Evolutionary conservation across 106 monocot genomes (phyloP), one percentile per base, ranked within the genome.

Genomic region (Dendrobium nobile): DNA sequence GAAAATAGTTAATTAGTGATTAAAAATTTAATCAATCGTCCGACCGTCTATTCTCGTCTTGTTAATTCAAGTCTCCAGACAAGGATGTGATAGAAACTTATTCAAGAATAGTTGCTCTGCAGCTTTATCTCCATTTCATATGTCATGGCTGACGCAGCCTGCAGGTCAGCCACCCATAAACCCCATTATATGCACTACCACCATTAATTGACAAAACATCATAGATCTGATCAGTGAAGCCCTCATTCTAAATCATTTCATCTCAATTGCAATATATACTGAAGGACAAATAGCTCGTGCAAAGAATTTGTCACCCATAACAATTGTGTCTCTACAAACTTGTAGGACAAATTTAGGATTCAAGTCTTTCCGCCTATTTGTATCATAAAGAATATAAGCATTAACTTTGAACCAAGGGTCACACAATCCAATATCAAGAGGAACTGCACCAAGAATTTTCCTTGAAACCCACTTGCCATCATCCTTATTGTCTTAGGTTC

Each of bases 171-270:
- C 26, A 89, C 86, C 93, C 93, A 94, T 78, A 94, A 82, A 1
- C 93, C 15, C 94, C 89, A 37, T 83, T 79, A 79, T 94, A 94
- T 15, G 94, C 85, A 86, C 89, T 94, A 72, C 91, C 91, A 80
- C 94, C 91, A 22, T 40, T 81, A 77, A 84, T 85, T 27, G 91
- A 79, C 93, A 91, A 93, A 7, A 91, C 84, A 85, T 91, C 93
- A 88, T 93, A 91, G 0, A 89, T 93, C 54, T 93, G 89, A 82
- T 93, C 93, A 31, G 93, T 89, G 73, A 91, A 83, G 9, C 89
- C 91, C 79, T 93, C 93, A 86, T 93, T 93, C 80, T 93, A 91
- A 76, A 91, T 91, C 91, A 93, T 89, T 11, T 83, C 93, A 86
- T 93, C 93, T 65, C 85, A 79, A 91, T 86, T 78, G 93, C 87